Conservation (phyloP, 2,329 filamentous ascomycete genomes). For the Colletotrichum eleusines region DNA sequence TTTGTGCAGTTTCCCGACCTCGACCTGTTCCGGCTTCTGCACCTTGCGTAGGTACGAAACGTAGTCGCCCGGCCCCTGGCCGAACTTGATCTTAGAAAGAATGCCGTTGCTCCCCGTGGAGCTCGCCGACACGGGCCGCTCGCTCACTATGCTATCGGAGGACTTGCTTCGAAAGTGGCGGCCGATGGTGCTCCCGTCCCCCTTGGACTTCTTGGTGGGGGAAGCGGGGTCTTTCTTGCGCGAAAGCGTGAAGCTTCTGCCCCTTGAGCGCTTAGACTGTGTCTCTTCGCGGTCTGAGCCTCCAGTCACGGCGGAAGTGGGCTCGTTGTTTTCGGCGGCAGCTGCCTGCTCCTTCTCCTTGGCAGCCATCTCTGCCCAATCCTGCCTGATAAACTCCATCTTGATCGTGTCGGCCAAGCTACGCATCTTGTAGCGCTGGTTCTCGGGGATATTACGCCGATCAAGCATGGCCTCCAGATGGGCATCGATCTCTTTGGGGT, state of each 20-base stretch:
- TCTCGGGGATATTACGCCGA: slow-evolving; percentile 91
- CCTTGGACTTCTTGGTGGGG: slow-evolving; percentile 80
- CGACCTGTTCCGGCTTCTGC: slow-evolving; percentile 83
- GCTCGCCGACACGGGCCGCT: slow-evolving; percentile 65
- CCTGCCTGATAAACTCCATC: slow-evolving; percentile 92
- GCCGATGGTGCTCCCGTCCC: slow-evolving; percentile 68
- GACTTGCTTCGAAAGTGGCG: slow-evolving; percentile 80
- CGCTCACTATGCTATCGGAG: slow-evolving; percentile 74
- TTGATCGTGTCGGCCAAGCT: slow-evolving; percentile 91
- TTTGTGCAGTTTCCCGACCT: slow-evolving; percentile 96
- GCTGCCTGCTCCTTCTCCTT: slow-evolving; percentile 58
- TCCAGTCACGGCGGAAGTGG: slow-evolving; percentile 49
- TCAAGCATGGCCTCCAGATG: slow-evolving; percentile 78
- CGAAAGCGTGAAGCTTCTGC: slow-evolving; percentile 83
- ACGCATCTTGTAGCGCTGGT: slow-evolving; percentile 95
- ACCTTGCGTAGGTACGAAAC: slow-evolving; percentile 87
- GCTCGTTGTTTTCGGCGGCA: slow-evolving; percentile 57
- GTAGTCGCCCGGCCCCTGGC: slow-evolving; percentile 84
- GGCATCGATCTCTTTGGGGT: slow-evolving; percentile 66
- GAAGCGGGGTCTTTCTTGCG: slow-evolving; percentile 68
- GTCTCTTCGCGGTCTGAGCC: slow-evolving; percentile 54
- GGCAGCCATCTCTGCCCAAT: slow-evolving; percentile 77
- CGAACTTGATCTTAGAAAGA: slow-evolving; percentile 77
- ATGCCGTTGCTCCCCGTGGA: slow-evolving; percentile 68
- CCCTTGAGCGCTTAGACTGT: slow-evolving; percentile 72